Base-by-base conservation (phyloP, 1,139 yeast species). In the Magnusiomyces ingens region DNA sequence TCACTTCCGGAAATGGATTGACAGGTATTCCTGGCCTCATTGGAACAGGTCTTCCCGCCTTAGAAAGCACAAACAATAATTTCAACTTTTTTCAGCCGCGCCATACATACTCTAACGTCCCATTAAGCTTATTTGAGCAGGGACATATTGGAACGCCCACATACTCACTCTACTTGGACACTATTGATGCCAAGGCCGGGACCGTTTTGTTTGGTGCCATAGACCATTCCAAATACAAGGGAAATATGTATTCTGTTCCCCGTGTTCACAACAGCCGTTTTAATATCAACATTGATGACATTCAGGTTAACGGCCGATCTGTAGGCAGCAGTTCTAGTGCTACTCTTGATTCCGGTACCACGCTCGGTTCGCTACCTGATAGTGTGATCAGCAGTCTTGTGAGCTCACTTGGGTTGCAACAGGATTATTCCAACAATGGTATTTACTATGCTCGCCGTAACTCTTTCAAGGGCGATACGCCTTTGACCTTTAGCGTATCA, bases 161-260 rank as follows among this genome's bases (percentile, higher is more conserved):
- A 3, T 80, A 75, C 62, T 79, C 80, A 6, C 55, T 67, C 19
- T 63, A 52, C 45, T 52, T 64, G 52, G 58, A 62, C 48, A 53
- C 55, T 4, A 49, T 58, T 8, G 56, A 56, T 12, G 55, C 61
- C 15, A 60, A 64, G 19, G 51, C 64, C 3, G 81, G 81, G 5
- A 59, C 67, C 45, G 66, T 77, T 45, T 54, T 69, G 49, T 77
- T 77, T 64, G 81, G 81, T 2, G 81, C 79, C 3, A 69, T 78
- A 49, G 81, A 78, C 61, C 73, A 74, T 55, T 74, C 76, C 49
- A 77, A 76, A 61, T 76, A 73, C 61, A 48, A 64, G 1, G 79
- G 79, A 2, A 53, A 60, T 6, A 66, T 75, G 54, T 60, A 57
- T 44, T 46, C 58, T 1, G 52, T 62, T 18, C 59, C 59, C 5